A percentile compares a stretch with the other conserved stretches of the same genome.
These are phyloP conservation scores for Apiospora aurea DNA, from an alignment of 2,329 filamentous ascomycete genomes.

Conservation along the genomic window DNA sequence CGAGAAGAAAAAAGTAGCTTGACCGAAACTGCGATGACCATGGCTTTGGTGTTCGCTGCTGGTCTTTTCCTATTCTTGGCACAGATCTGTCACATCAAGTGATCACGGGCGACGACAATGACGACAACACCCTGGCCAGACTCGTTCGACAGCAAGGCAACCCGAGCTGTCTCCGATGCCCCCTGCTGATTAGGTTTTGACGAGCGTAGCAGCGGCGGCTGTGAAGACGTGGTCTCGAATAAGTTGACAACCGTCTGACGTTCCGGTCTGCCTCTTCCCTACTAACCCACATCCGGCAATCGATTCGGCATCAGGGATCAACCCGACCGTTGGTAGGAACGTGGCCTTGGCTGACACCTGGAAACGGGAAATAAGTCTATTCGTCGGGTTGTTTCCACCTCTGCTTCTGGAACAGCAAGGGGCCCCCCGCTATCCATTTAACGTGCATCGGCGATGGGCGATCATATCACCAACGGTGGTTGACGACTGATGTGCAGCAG, in stretches of 20 bases:
- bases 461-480: not conserved
- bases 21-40: too few species aligned
- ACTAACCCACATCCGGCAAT: not conserved
- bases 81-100: not conserved
- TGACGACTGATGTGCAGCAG: not conserved
- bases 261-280: not conserved
- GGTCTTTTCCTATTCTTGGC: not conserved
- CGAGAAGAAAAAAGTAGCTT: not conserved
- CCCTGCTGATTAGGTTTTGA: not conserved
- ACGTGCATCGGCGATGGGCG: not conserved
- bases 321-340: not conserved
- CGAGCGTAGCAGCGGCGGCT: not conserved
- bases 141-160: not conserved
- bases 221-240: not conserved
- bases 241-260: not conserved
- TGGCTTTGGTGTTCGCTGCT: not conserved
- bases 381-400: not conserved
- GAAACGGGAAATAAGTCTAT: slow-evolving; percentile 5
- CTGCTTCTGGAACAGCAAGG: slow-evolving; percentile 14
- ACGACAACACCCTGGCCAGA: not conserved
- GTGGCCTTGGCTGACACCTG: not conserved
- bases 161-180: not conserved
- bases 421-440: not conserved
- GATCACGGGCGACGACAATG: not conserved
- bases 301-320: not conserved